phyloP scores from a whole-genome alignment of 2,329 filamentous ascomycete genomes.

The Venturiaceae sp. region DNA sequence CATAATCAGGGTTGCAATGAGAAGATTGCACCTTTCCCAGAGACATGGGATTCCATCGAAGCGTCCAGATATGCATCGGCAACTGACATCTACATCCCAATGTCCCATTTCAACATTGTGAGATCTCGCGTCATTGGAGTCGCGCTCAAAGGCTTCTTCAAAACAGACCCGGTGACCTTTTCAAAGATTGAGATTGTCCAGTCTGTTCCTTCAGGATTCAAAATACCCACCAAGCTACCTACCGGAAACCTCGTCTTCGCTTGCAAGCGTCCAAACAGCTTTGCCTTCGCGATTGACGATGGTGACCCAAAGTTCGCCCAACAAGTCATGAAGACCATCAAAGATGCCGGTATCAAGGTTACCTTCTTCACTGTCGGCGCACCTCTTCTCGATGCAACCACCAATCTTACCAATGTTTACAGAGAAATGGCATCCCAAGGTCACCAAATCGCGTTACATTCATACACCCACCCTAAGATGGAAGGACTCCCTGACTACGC shows the following conservation, averaged over 20 bases:
- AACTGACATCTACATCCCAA: slow-evolving; percentile 54
- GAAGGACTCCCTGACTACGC: slow-evolving; percentile 44
- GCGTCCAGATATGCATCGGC: slow-evolving; percentile 48
- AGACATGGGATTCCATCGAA: slow-evolving; percentile 59
- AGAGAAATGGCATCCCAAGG: slow-evolving; percentile 50
- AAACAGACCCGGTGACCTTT: slow-evolving; percentile 38
- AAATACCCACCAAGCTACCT: slow-evolving; percentile 49
- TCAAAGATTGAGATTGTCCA: slow-evolving; percentile 52
- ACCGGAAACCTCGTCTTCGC: slow-evolving; percentile 52
- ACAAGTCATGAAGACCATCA: slow-evolving; percentile 51
- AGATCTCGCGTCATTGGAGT: slow-evolving; percentile 47
- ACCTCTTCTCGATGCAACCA: slow-evolving; percentile 47
- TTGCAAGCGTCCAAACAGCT: slow-evolving; percentile 58
- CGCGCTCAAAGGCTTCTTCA: slow-evolving; percentile 56
- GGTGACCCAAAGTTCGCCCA: slow-evolving; percentile 51
- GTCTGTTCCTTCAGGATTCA: slow-evolving; percentile 40
- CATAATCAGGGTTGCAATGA: slow-evolving; percentile 53
- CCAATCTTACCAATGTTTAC: slow-evolving; percentile 56
- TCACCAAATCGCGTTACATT: slow-evolving; percentile 61
- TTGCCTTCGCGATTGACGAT: slow-evolving; percentile 65
- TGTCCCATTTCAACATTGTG: slow-evolving; percentile 57
- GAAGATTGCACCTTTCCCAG: slow-evolving; percentile 48
- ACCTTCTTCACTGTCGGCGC: slow-evolving; percentile 64
- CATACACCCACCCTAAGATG: slow-evolving; percentile 60
- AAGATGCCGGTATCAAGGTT: slow-evolving; percentile 51